Percentiles rank a stretch among this genome's conserved stretches.
Conservation (phyloP, 78 protist species). For the Polysphondylium violaceum region DNA sequence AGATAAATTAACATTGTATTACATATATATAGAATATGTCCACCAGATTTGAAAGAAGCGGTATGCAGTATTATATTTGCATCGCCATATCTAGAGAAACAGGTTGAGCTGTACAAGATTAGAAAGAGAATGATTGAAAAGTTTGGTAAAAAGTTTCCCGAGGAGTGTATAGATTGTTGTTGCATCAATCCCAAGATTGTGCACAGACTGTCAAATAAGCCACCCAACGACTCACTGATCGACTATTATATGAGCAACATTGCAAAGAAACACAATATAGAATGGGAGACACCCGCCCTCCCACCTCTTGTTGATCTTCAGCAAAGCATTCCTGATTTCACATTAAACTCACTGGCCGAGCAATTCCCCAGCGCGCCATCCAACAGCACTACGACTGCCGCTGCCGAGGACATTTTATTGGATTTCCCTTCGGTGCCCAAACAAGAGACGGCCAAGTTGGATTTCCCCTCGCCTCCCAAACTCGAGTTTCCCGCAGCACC, state of each 20-base stretch:
- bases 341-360: conserved; percentile 36
- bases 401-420: neutral
- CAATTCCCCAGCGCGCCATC: conserved; percentile 64
- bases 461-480: conserved; percentile 70
- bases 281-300: conserved; percentile 61
- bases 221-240: conserved; percentile 78
- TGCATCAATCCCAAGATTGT: conserved; percentile 79
- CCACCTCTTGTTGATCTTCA: conserved; percentile 77
- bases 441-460: conserved; percentile 1
- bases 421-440: conserved; percentile 70
- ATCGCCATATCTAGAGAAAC: conserved; percentile 82
- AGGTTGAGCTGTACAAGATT: conserved; percentile 64
- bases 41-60: conserved; percentile 81
- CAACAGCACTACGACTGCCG: neutral
- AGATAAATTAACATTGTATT: no score
- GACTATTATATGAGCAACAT: conserved; percentile 50
- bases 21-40: conserved; percentile 66
- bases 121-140: conserved; percentile 77
- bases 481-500: conserved; percentile 40
- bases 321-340: conserved; percentile 72
- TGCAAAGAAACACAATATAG: conserved; percentile 76
- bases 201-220: conserved; percentile 68
- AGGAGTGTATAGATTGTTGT: conserved; percentile 79
- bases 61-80: conserved; percentile 78
- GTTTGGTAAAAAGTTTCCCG: conserved; percentile 80